phyloP scores from a whole-genome alignment of 164 flowering plant species.

The Euptelea pleiosperma region DNA sequence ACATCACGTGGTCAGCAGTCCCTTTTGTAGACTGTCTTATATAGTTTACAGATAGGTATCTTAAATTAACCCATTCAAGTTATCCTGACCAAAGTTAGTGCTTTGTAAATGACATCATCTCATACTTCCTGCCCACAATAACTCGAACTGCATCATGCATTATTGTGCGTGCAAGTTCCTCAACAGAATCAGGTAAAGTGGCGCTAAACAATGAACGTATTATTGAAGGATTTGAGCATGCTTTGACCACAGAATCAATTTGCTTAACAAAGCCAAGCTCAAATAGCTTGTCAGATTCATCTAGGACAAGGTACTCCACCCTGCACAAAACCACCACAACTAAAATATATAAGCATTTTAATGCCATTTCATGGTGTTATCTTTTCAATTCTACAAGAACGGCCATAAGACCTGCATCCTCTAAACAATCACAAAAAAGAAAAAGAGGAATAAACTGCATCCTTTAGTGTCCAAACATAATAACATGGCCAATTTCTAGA shows the following conservation, averaged over 20 bases:
- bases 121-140: conserved; percentile 80
- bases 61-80: background rate
- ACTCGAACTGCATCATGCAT: conserved; percentile 99
- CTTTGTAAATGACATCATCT: background rate
- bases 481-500: background rate
- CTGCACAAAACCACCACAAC: conserved; percentile 38
- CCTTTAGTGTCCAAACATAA: background rate
- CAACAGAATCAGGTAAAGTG: conserved; percentile 91
- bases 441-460: no score
- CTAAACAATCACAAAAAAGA: no score
- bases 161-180: conserved; percentile 89
- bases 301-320: conserved; percentile 89
- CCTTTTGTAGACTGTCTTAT: background rate
- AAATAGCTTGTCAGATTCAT: conserved; percentile 94
- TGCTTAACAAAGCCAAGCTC: conserved; percentile 85
- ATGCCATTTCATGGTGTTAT: background rate
- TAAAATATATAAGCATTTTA: background rate
- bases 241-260: conserved; percentile 86
- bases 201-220: conserved; percentile 88
- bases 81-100: background rate
- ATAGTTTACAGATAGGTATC: background rate
- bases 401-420: conserved; percentile 5
- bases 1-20: background rate
- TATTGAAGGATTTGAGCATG: conserved; percentile 91
- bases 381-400: background rate